Conservation (phyloP, 2,329 filamentous ascomycete genomes). For the Ramularia collo-cygni region DNA sequence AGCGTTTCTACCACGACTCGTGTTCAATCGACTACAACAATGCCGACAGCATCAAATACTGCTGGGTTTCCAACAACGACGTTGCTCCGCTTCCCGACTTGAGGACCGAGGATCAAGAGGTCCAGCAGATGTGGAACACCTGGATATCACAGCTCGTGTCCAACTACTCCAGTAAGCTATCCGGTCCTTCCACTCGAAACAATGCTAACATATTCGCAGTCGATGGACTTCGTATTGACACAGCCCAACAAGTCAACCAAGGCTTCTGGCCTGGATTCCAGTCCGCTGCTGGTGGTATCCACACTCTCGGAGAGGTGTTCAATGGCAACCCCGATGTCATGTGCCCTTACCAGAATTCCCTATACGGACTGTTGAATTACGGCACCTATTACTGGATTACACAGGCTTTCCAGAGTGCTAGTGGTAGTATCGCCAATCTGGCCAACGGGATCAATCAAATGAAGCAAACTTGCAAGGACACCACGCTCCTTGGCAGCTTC, state of each 20-base stretch:
- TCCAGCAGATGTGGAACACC: slow-evolving; percentile 46
- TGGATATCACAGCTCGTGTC: slow-evolving; percentile 55
- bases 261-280: slow-evolving; percentile 35
- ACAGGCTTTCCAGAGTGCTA: slow-evolving; percentile 29
- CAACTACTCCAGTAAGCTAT: slow-evolving; percentile 44
- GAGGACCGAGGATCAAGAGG: slow-evolving; percentile 45
- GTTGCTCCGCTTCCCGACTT: slow-evolving; percentile 54
- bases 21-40: slow-evolving; percentile 53
- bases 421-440: slow-evolving; percentile 32
- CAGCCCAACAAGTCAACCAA: slow-evolving; percentile 39
- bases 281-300: slow-evolving; percentile 25
- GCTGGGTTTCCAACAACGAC: slow-evolving; percentile 48
- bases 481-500: slow-evolving; percentile 32
- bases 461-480: slow-evolving; percentile 28
- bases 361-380: slow-evolving; percentile 41
- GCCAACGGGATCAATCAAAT: slow-evolving; percentile 25
- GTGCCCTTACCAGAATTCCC: slow-evolving; percentile 36
- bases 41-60: slow-evolving; percentile 31
- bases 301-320: slow-evolving; percentile 40
- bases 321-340: slow-evolving; percentile 30
- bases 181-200: no score
- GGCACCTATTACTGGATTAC: slow-evolving; percentile 34
- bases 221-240: slow-evolving; percentile 46
- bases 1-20: slow-evolving; percentile 42
- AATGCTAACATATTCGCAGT: slow-evolving; percentile 23